Conservation (phyloP, 352 stramenopile genomes). For the Phytophthora meadii region DNA sequence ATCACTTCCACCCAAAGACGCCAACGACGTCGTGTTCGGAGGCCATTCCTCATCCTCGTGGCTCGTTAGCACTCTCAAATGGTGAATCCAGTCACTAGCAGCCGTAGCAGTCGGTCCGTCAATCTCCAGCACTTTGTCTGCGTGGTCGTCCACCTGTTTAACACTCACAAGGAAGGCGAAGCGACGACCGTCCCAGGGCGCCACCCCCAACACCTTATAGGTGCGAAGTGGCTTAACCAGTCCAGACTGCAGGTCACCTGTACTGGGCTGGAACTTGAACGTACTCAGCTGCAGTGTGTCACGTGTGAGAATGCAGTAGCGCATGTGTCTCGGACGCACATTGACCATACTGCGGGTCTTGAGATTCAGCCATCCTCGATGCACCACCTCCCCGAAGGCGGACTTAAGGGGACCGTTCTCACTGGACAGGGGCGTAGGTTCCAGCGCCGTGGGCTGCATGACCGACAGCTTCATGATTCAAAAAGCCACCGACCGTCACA, state of each 20-base stretch:
- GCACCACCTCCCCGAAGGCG: slow-evolving; percentile 74
- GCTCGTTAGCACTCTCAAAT: slow-evolving; percentile 63
- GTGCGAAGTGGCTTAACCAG: slow-evolving; percentile 65
- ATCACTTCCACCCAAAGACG: slow-evolving; percentile 36
- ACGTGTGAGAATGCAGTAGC: slow-evolving; percentile 82
- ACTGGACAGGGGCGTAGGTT: slow-evolving; percentile 59
- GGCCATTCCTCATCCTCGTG: slow-evolving; percentile 45
- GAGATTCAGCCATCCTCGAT: slow-evolving; percentile 86
- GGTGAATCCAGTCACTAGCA: slow-evolving; percentile 79
- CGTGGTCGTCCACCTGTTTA: slow-evolving; percentile 69
- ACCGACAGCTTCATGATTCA: slow-evolving; percentile 28
- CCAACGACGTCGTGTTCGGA: slow-evolving; percentile 27
- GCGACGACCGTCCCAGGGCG: slow-evolving; percentile 71
- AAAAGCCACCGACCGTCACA: slow-evolving; percentile 23
- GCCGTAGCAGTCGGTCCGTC: slow-evolving; percentile 65
- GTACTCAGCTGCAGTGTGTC: slow-evolving; percentile 74
- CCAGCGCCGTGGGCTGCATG: slow-evolving; percentile 53
- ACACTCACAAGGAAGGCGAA: slow-evolving; percentile 83
- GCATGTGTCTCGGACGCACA: slow-evolving; percentile 81
- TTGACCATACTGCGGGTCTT: slow-evolving; percentile 90
- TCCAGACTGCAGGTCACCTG: slow-evolving; percentile 64
- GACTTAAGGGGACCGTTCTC: slow-evolving; percentile 61
- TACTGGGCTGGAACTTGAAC: slow-evolving; percentile 89
- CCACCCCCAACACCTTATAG: slow-evolving; percentile 78
- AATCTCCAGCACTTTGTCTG: slow-evolving; percentile 83